phyloP scores from a whole-genome alignment of 306 rosid genomes.

The Potentilla sterilis region DNA sequence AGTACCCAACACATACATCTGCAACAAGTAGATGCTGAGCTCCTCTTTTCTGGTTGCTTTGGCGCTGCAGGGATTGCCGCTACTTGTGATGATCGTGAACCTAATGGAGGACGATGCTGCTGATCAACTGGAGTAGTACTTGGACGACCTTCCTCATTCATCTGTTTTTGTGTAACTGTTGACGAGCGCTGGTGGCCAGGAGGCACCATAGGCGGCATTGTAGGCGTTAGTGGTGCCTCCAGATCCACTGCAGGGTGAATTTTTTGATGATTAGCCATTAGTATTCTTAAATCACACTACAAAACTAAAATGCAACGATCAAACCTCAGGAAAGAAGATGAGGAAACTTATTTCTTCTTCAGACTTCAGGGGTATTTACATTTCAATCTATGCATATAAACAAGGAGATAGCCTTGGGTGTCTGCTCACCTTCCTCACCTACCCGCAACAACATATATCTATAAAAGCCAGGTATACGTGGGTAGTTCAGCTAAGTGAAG shows the following conservation, averaged over 20 bases:
- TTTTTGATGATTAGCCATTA: slow-evolving; percentile 66
- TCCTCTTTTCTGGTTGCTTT: slow-evolving; percentile 30
- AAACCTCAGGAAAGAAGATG: neutral
- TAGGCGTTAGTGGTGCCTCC: slow-evolving; percentile 44
- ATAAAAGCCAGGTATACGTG: neutral
- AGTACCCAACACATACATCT: slow-evolving; percentile 68
- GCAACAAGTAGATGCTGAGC: slow-evolving; percentile 38
- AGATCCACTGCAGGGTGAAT: slow-evolving; percentile 55
- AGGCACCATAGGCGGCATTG: slow-evolving; percentile 26
- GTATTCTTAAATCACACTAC: neutral
- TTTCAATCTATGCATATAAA: neutral
- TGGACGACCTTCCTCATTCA: slow-evolving; percentile 31
- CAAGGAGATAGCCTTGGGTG: neutral
- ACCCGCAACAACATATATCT: neutral
- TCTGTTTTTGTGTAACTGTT: neutral
- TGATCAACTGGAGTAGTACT: slow-evolving; percentile 22
- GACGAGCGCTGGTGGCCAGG: neutral
- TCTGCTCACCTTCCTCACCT: slow-evolving; percentile 8
- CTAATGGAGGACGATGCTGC: slow-evolving; percentile 24
- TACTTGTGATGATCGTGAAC: slow-evolving; percentile 1
- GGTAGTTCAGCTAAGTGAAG: neutral
- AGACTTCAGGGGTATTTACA: neutral
- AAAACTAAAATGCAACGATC: neutral
- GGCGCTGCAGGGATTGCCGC: slow-evolving; percentile 23
- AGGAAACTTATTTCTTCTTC: neutral